Conservation (phyloP, 768 basidiomycete genomes). For the Leccinum broughii region DNA sequence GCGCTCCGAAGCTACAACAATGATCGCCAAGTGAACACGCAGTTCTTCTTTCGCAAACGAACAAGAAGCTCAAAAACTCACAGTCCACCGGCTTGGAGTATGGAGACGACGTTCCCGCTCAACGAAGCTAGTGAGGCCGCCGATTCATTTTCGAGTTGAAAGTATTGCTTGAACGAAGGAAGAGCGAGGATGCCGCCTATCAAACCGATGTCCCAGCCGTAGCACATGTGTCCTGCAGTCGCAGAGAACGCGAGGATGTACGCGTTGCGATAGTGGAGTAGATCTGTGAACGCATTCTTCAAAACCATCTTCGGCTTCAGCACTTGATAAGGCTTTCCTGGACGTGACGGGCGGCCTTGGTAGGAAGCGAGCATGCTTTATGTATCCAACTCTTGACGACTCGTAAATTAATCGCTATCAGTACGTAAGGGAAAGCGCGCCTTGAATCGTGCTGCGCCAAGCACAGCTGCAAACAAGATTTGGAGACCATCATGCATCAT, state of each 20-base stretch:
- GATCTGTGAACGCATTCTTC: conserved; percentile 21
- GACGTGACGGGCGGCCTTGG: too few relatives aligned
- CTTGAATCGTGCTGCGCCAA: neutral
- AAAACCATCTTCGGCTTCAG: conserved; percentile 18
- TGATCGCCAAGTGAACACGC: neutral
- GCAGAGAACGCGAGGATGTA: conserved; percentile 37
- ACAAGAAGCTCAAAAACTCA: conserved; percentile 15
- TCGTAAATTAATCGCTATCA: neutral
- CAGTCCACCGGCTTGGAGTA: conserved; percentile 39
- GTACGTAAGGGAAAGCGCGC: neutral
- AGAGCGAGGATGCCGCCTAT: conserved; percentile 39
- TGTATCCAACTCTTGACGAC: neutral
- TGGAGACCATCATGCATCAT: neutral
- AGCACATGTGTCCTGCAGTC: conserved; percentile 36
- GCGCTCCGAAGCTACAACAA: conserved; percentile 23
- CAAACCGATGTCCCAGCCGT: conserved; percentile 40
- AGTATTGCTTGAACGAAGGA: conserved; percentile 38
- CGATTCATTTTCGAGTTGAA: conserved; percentile 32
- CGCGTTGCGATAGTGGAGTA: conserved; percentile 35
- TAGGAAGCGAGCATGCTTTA: neutral
- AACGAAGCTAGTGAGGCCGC: conserved; percentile 27
- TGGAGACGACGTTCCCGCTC: conserved; percentile 39
- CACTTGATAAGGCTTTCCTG: neutral
- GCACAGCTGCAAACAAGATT: neutral
- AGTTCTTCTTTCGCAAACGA: neutral